Percentiles rank a stretch among this genome's conserved stretches.
Conservation (phyloP, 306 rosid genomes). For the Erythrophleum fordii region DNA sequence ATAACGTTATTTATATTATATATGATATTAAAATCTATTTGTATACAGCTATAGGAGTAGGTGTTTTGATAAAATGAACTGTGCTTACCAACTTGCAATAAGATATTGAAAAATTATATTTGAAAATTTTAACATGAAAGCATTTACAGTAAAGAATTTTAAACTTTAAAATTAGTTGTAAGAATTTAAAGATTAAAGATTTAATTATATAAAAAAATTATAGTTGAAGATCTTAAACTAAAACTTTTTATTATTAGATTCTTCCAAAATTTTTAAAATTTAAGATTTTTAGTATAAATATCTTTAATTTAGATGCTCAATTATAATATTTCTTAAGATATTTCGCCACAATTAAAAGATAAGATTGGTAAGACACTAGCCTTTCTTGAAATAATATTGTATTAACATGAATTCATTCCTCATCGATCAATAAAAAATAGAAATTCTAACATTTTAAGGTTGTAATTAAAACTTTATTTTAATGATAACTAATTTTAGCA, state of each 20-base stretch:
- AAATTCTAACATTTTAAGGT: not conserved
- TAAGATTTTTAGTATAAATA: too few species aligned
- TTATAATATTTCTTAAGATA: too few species aligned
- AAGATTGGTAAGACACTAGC: not conserved
- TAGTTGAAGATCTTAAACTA: too few species aligned
- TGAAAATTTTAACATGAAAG: too few species aligned
- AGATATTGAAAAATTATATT: constrained; percentile 41
- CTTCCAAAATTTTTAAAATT: too few species aligned
- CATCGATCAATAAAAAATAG: not conserved
- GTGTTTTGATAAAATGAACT: constrained; percentile 26
- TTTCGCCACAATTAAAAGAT: too few species aligned
- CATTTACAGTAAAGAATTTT: too few species aligned
- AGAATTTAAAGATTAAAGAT: too few species aligned
- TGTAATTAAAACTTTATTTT: not conserved
- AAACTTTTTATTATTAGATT: too few species aligned
- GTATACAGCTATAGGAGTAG: not conserved
- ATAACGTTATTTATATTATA: constrained; percentile 41
- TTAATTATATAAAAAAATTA: too few species aligned
- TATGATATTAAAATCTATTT: not conserved
- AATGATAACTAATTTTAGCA: not conserved
- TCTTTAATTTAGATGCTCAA: too few species aligned
- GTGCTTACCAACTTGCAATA: constrained; percentile 27
- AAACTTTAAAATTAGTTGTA: too few species aligned
- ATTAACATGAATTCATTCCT: not conserved
- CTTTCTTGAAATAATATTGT: not conserved